phyloP scores from a whole-genome alignment of 371 early-diverging fungal species.

The Blakeslea trispora region DNA sequence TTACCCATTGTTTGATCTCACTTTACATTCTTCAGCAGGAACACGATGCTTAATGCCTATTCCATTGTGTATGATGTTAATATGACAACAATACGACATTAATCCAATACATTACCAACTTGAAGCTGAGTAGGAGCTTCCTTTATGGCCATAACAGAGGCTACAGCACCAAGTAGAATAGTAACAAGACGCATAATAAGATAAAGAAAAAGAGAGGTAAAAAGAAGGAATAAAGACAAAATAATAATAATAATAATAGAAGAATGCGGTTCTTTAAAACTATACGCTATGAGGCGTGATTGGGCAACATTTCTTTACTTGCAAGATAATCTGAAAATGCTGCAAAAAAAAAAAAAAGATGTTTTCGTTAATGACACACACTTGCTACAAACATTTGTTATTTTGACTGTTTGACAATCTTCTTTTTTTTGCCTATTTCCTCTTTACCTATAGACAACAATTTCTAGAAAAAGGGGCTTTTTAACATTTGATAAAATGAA shows the following conservation, averaged over 20 bases:
- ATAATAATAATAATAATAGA: conserved; percentile 4
- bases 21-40: conserved; percentile 49
- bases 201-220: background rate
- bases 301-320: background rate
- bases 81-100: too few relatives aligned
- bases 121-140: conserved; percentile 59
- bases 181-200: conserved; percentile 15
- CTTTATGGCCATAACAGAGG: conserved; percentile 39
- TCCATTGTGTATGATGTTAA: too few relatives aligned
- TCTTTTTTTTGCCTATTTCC: too few relatives aligned
- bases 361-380: too few relatives aligned
- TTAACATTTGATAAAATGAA: too few relatives aligned
- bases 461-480: too few relatives aligned
- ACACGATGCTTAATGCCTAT: conserved; percentile 54
- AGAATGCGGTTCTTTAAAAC: background rate
- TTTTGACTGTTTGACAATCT: too few relatives aligned
- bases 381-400: too few relatives aligned
- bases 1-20: conserved; percentile 54
- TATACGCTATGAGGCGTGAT: background rate
- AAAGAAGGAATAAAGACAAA: conserved; percentile 5
- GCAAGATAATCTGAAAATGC: too few relatives aligned
- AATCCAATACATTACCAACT: conserved; percentile 52
- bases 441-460: too few relatives aligned
- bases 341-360: too few relatives aligned
- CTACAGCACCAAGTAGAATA: conserved; percentile 10